Base-by-base conservation (phyloP, 352 stramenopile genomes). In the Globisporangium splendens region DNA sequence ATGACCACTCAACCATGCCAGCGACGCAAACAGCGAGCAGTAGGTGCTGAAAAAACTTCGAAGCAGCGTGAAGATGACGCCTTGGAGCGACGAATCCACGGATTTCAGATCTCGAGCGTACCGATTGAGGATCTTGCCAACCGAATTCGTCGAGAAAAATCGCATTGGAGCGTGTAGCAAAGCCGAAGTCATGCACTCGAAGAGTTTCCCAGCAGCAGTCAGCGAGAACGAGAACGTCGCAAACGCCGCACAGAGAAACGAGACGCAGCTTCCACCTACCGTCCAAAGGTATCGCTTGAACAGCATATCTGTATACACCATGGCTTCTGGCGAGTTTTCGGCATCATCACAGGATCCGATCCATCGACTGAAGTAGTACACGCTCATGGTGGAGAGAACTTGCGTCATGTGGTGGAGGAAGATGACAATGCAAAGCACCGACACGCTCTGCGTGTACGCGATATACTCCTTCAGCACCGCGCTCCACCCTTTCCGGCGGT, bases 61-160 rank as follows among this genome's bases (percentile, higher is more conserved):
- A 61, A 81, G 21, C 24, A 79, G 49, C 11, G 64, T 72, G 24
- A 79, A 82, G 46, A 70, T 63, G 21, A 65, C 70, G 35, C 70
- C 54, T 39, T 79, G 72, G 51, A 81, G 38, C 65, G n/a, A 72
- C 61, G 49, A 79, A 69, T 78, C 70, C 10, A 78, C 70, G 8
- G 70, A 58, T 42, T 66, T 64, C 1, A 78, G 57, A 33, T 65
- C 59, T 17, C 59, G 51, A 14, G 59, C 43, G 42, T 82, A 82
- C 17, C 73, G 68, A 43, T 75, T 77, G 44, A 82, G 70, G 17
- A 82, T 62, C 35, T 77, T 63, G 0, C 73, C 73, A 20, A 82
- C 70, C n/a, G 73, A 70, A 14, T 70, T 79, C 11, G 64, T 65
- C 35, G 75, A 72, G 31, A 82, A 82, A 58, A 82, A 82, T 2